Evolutionary conservation across 257 asterid species (phyloP).

Genomic region (Solanum clarkiae): DNA sequence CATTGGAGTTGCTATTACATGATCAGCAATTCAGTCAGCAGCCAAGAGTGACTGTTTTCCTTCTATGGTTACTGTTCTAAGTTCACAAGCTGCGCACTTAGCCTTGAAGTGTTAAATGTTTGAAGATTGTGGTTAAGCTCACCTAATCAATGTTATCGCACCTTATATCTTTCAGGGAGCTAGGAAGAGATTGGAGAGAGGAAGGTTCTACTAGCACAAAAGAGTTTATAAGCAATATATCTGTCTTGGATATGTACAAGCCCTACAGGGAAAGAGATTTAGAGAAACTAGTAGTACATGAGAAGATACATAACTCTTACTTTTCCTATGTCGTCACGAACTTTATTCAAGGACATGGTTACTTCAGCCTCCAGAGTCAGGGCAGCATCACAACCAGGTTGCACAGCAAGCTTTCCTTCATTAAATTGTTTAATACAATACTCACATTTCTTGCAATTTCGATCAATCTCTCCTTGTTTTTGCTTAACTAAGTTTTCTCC

Average conservation of each 20-base stretch:
- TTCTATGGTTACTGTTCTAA: not conserved
- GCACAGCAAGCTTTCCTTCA: conserved; percentile 61
- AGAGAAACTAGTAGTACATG: not conserved
- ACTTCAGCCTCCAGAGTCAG: conserved; percentile 89
- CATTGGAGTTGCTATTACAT: not conserved
- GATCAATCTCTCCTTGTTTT: conserved; percentile 42
- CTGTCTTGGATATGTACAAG: not conserved
- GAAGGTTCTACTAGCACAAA: not conserved
- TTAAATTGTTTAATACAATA: conserved; percentile 41
- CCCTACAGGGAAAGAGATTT: not conserved
- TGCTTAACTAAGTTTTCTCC: conserved; percentile 40
- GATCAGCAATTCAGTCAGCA: not conserved
- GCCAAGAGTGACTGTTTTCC: not conserved
- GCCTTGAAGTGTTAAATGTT: not conserved
- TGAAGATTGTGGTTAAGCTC: not conserved
- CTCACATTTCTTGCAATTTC: conserved; percentile 50
- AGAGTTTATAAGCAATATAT: not conserved
- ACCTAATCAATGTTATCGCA: not conserved
- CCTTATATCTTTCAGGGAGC: not conserved
- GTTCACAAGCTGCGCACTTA: not conserved
- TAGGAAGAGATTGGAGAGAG: not conserved
- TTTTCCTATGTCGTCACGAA: conserved; percentile 62
- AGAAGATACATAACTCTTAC: conserved; percentile 23
- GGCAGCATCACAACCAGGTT: conserved; percentile 78
- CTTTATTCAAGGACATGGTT: conserved; percentile 47